phyloP scores from a whole-genome alignment of 2,329 filamentous ascomycete species.

The Ceratocystis albifundus region DNA sequence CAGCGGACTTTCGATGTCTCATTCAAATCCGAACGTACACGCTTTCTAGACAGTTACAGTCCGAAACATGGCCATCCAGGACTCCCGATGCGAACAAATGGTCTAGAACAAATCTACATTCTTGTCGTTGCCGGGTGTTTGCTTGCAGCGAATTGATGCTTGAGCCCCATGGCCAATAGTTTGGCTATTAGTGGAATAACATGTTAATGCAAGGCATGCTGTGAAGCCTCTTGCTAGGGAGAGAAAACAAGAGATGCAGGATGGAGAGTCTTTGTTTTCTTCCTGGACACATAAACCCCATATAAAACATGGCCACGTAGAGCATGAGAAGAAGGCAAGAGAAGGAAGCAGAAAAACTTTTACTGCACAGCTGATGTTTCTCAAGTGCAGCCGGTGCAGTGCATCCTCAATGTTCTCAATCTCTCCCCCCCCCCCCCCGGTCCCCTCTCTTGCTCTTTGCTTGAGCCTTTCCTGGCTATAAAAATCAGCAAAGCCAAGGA shows the following conservation, averaged over 20 bases:
- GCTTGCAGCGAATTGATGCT: background rate
- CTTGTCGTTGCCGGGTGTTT: conserved; percentile 9
- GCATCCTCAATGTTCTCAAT: too few species aligned
- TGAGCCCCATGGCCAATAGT: conserved; percentile 1
- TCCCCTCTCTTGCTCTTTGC: background rate
- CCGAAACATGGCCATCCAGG: background rate
- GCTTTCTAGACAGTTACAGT: conserved; percentile 3
- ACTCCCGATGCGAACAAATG: conserved; percentile 1
- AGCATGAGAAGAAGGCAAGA: background rate
- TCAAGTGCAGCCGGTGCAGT: too few species aligned
- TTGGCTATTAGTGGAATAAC: background rate
- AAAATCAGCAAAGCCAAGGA: background rate
- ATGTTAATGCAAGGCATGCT: background rate
- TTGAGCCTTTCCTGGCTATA: background rate
- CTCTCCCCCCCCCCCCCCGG: too few species aligned
- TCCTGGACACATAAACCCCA: too few species aligned
- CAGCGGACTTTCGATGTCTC: background rate
- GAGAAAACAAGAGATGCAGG: background rate
- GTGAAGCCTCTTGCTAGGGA: background rate
- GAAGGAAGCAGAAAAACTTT: too few species aligned
- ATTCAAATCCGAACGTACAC: background rate
- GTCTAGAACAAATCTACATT: conserved; percentile 9
- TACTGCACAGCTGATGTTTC: too few species aligned
- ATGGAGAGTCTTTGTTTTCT: too few species aligned
- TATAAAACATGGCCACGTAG: background rate